Base-by-base conservation (phyloP, 306 rosid genomes). In the Prosopis cineraria region DNA sequence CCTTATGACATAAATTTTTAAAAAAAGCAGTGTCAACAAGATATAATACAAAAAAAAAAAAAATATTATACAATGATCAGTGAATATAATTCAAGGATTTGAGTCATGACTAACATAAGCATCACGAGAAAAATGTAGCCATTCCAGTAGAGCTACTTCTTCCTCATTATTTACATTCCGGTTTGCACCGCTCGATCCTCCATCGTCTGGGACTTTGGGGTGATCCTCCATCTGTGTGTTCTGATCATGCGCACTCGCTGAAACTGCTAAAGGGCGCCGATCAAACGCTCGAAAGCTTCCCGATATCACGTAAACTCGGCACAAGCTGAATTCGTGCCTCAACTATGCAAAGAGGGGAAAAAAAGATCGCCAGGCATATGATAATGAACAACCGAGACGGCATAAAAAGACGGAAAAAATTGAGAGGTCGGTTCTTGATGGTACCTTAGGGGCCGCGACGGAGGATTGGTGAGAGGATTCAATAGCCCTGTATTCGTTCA, bases 401-500 rank as follows among this genome's bases (percentile, higher is more conserved):
- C 68, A 41, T n/a, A 41, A 55, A 12, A 40, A 1, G 34, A 8
- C 1, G 33, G 3, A 10, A 11, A 6, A 3, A 55, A 9, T 20
- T 2, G 29, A 30, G 20, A 56, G 34, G 34, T 56, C 25, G 34
- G 34, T 1, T 12, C 5, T 56, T 25, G 34, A 56, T 31, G 22
- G 24, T 62, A 90, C 94, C 87, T 53, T 47, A 25, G 94, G 92
- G 65, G 24, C 25, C 27, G 27, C 19, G 5, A 75, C 59, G 41
- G 40, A 27, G 73, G 85, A 45, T 12, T 78, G 78, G 72, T 17
- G 39, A 43, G 78, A 48, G 70, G 48, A 62, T 55, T 86, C 80
- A 37, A 90, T 92, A 24, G 92, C 93, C 81, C 85, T 84, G 56
- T 92, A 92, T 36, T 90, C 97, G 40, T 89, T 88, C 93, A 90